These are phyloP conservation scores for sweet orange (Citrus sinensis) DNA, from an alignment of 345 rosid species.

Conservation along the genomic window DVS_A1.0 CM039162.1:30762001-30762500, in stretches of 20 bases:
- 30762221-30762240: background rate
- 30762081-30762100: background rate
- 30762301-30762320: background rate
- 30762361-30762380: too few relatives aligned
- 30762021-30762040: slow-evolving; percentile 5
- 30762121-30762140: background rate
- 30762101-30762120: background rate
- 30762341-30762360: background rate
- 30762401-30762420: background rate
- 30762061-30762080: background rate
- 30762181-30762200: background rate
- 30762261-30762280: background rate
- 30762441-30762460: background rate
- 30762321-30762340: background rate
- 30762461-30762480: too few relatives aligned
- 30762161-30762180: background rate
- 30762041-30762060: background rate
- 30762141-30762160: background rate
- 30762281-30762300: background rate
- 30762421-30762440: background rate
- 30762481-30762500: too few relatives aligned
- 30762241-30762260: background rate
- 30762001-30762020: background rate
- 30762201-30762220: background rate
- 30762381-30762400: too few relatives aligned